Evolutionary conservation across 345 rosid genomes (phyloP).

Genomic region (Aquilaria yunnanensis): DNA sequence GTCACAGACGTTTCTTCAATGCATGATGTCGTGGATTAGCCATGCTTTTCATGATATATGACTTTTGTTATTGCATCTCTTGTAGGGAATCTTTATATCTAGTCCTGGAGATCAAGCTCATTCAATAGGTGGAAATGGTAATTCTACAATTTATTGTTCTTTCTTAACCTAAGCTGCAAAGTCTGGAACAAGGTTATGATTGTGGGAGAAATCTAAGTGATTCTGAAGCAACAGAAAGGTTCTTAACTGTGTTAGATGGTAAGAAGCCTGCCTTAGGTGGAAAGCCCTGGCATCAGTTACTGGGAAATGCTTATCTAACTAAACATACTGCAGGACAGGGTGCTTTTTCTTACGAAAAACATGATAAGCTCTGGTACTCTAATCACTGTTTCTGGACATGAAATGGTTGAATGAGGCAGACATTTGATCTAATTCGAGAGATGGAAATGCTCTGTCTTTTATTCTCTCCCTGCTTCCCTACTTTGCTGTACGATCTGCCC

Average conservation of each 20-base stretch:
- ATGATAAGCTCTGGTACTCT: too few species aligned
- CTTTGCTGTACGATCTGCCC: too few species aligned
- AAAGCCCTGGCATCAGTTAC: background rate
- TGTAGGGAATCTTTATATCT: constrained; percentile 91
- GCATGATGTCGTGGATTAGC: background rate
- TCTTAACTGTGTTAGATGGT: background rate
- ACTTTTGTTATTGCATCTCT: constrained; percentile 1
- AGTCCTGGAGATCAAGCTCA: constrained; percentile 93
- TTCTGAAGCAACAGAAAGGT: background rate
- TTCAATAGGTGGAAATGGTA: constrained; percentile 95
- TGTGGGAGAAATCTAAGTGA: background rate
- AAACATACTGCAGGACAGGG: too few species aligned
- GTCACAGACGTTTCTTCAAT: constrained; percentile 13
- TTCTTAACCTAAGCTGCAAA: background rate
- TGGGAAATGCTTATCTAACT: background rate
- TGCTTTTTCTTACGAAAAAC: too few species aligned
- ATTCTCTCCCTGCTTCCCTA: too few species aligned
- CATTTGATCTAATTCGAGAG: too few species aligned
- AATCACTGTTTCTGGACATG: too few species aligned
- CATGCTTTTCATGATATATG: background rate
- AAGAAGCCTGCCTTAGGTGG: background rate
- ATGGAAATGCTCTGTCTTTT: too few species aligned
- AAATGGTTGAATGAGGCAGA: too few species aligned
- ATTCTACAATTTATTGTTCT: constrained; percentile 3
- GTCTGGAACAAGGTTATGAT: background rate